Evolutionary conservation across 2,329 filamentous ascomycete genomes (phyloP).

Genomic region (Raffaelea ambrosiae): DNA sequence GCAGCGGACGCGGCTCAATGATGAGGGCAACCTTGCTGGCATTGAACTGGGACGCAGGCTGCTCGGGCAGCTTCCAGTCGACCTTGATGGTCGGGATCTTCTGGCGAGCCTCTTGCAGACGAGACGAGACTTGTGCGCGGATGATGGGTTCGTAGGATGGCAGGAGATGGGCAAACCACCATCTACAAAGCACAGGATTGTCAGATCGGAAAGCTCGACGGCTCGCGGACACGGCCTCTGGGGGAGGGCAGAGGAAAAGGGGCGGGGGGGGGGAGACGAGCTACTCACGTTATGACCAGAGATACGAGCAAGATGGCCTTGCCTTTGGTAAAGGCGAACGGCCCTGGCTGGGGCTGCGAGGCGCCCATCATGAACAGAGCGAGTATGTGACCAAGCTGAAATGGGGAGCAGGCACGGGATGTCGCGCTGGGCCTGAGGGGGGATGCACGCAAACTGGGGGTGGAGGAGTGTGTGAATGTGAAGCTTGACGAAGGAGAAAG

Average conservation of each 20-base stretch:
- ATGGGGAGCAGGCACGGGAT: no score
- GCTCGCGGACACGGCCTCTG: background rate
- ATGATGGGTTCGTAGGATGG: slow-evolving; percentile 35
- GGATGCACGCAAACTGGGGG: no score
- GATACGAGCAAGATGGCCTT: slow-evolving; percentile 26
- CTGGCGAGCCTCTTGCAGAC: slow-evolving; percentile 30
- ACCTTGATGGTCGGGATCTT: slow-evolving; percentile 30
- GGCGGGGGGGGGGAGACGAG: background rate
- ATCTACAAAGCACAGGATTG: slow-evolving; percentile 29
- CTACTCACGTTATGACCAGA: slow-evolving; percentile 28
- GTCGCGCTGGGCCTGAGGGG: no score
- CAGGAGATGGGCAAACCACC: slow-evolving; percentile 36
- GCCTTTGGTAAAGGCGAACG: slow-evolving; percentile 24
- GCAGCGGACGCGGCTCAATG: slow-evolving; percentile 39
- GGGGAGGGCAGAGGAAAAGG: background rate
- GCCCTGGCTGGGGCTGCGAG: slow-evolving; percentile 11
- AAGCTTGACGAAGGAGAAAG: background rate
- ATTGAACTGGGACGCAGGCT: slow-evolving; percentile 32
- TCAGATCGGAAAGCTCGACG: no score
- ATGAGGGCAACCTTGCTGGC: slow-evolving; percentile 42
- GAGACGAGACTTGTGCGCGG: slow-evolving; percentile 25
- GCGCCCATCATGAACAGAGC: slow-evolving; percentile 15
- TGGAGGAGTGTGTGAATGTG: no score
- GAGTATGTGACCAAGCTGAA: no score
- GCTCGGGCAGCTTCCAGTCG: slow-evolving; percentile 25